Evolutionary conservation across 345 rosid species (phyloP).

Genomic region (Erodium maritimum): DNA sequence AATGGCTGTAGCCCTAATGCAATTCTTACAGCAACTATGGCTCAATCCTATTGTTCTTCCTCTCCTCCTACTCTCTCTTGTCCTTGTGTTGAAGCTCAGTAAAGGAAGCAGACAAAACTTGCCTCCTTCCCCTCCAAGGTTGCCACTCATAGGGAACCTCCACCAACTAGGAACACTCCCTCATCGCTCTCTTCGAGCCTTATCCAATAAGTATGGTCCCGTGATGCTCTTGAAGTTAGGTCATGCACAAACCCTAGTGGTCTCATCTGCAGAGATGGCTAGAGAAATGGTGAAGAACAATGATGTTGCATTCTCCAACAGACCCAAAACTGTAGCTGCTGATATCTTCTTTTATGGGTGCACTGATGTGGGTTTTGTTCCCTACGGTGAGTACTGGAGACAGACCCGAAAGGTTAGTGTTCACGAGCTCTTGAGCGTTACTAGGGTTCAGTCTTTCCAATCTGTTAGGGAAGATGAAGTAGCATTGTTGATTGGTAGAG

Average conservation of each 20-base stretch:
- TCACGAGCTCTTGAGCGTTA: conserved; percentile 11
- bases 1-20: too few relatives aligned
- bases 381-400: conserved; percentile 21
- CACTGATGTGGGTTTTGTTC: conserved; percentile 8
- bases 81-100: too few relatives aligned
- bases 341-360: conserved; percentile 6
- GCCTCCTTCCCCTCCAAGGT: conserved; percentile 3
- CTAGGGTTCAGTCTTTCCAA: conserved; percentile 14
- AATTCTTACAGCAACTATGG: too few relatives aligned
- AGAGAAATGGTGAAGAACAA: conserved; percentile 4
- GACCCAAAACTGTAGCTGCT: conserved; percentile 7
- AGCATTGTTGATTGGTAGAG: neutral
- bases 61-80: too few relatives aligned
- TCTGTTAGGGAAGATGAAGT: conserved; percentile 16
- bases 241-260: neutral
- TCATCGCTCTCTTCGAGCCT: too few relatives aligned
- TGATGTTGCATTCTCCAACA: conserved; percentile 2
- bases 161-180: too few relatives aligned
- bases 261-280: conserved; percentile 4
- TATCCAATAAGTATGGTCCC: too few relatives aligned
- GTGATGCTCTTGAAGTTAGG: conserved; percentile 4
- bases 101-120: too few relatives aligned
- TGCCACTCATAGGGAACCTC: too few relatives aligned
- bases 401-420: conserved; percentile 8
- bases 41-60: too few relatives aligned